phyloP scores from a whole-genome alignment of 1,284 basidiomycete genomes.

The Ceratobasidium sp. region DNA sequence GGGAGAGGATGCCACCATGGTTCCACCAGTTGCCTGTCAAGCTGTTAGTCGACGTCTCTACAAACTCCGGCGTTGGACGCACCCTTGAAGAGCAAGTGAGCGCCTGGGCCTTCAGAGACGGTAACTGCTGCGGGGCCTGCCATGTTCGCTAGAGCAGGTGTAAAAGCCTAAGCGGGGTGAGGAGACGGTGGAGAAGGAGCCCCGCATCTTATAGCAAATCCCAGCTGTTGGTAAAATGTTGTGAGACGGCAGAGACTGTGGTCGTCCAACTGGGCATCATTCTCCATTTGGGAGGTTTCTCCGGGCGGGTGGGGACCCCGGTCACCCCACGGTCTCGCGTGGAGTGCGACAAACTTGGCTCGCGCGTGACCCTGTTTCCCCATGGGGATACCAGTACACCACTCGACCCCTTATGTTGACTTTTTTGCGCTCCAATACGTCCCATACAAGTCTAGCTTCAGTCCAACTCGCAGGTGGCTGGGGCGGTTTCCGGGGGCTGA shows the following conservation, averaged over 20 bases:
- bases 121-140: slow-evolving; percentile 33
- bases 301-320: slow-evolving; percentile 13
- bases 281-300: slow-evolving; percentile 33
- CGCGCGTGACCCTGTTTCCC: neutral
- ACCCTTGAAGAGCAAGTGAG: slow-evolving; percentile 29
- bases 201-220: slow-evolving; percentile 33
- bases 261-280: neutral
- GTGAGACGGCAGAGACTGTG: neutral
- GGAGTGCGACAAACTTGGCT: neutral
- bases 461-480: neutral
- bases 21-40: slow-evolving; percentile 40
- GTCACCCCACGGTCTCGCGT: neutral
- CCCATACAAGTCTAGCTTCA: neutral
- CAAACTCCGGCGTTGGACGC: neutral
- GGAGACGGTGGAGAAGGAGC: slow-evolving; percentile 18
- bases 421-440: neutral
- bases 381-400: slow-evolving; percentile 33
- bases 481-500: neutral
- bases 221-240: slow-evolving; percentile 7
- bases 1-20: slow-evolving; percentile 39
- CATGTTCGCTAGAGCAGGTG: slow-evolving; percentile 11
- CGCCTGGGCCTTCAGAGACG: slow-evolving; percentile 7
- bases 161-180: slow-evolving; percentile 29
- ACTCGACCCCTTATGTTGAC: neutral
- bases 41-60: neutral